Evolutionary conservation across 1,139 yeast species (phyloP), one percentile per base, ranked within the genome.

Genomic region (Sugiyamaella paludigena): DNA sequence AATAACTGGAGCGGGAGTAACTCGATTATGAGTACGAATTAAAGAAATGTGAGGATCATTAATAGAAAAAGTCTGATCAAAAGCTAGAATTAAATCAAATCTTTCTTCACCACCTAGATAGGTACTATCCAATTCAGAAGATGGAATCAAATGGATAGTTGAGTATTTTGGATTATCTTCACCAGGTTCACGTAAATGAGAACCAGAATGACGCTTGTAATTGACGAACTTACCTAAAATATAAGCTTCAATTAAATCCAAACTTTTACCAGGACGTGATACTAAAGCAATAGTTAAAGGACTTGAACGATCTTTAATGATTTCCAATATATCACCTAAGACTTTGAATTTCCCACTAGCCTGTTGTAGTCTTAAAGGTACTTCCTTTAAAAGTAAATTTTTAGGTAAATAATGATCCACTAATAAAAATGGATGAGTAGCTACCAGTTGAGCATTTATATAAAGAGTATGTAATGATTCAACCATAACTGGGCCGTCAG

Each of bases 391-490:
- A 6, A 83, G 75, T 51, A 91, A 70, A 55, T 84, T 84, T 63
- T 87, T 88, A 26, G 97, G 98, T 77, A 88, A 77, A 60, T 86
- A 85, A 64, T 88, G 95, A 55, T 83, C 84, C 47, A 91, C 88
- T 47, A 92, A 69, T 44, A 91, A 69, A 61, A 85, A 91, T 1
- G 98, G 98, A 67, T 92, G 98, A 0, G 92, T 81, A 31, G 94
- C 82, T 3, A 89, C 94, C 37, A 83, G 73, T 66, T 83, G 84
- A 44, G 92, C 80, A 67, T 88, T 89, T 52, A 77, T 70, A 55
- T 87, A 80, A 66, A 94, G 78, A 7, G 87, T 85, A 54, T 81
- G 79, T 60, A 89, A 72, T 11, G 63, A 59, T 43, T 59, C 19
- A 85, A 83, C 64, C 41, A 87, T 79, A 45, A 84, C 79, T 34